Base-by-base conservation (phyloP, 1,284 basidiomycete genomes). In the Ganoderma resinaceum region DNA sequence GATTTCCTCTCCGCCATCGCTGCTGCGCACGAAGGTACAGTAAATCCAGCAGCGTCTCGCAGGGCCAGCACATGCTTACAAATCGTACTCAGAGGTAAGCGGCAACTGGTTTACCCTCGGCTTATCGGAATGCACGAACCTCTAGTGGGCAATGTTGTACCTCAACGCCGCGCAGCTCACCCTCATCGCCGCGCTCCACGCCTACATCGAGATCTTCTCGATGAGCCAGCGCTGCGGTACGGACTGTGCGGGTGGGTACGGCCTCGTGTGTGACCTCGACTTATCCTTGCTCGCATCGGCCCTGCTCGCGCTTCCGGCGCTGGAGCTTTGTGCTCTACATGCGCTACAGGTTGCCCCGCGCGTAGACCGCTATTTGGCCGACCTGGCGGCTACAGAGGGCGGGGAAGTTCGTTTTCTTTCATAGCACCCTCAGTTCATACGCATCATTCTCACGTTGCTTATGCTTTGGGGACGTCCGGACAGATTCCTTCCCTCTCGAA, bases 101-200 rank as follows among this genome's bases (percentile, higher is more conserved):
- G 29, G 52, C 23, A 29, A n/a, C 20, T 49, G 42, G 61, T 20
- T 14, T 43, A 11, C 14, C 29, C 61, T 62, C 61, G 61, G 46
- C 61, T 46, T 62, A 6, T 62, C 61, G 33, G 61, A 46, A 11
- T 62, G 46, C 20, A 49, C 61, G 46, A 62, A 62, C 61, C 46
- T 62, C 11, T 6, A 35, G 18, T 37, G 31, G 29, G 31, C 53
- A 11, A n/a, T 3, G 8, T 46, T 62, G 29, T 46, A 62, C 46
- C 46, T 62, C 46, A 23, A 52, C 31, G 29, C 14, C 31, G 23
- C 23, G 4, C 59, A 12, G 3, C 23, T 14, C 3, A 29, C 18
- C 11, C 37, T 42, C 38, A 18, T 38, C 11, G 3, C 23, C 3
- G 37, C 38, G 23, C 38, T 61, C 37, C 11, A 31, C 23, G 37